Conservation (phyloP, 2,329 filamentous ascomycete species). For the Fusarium caatingaense region DNA sequence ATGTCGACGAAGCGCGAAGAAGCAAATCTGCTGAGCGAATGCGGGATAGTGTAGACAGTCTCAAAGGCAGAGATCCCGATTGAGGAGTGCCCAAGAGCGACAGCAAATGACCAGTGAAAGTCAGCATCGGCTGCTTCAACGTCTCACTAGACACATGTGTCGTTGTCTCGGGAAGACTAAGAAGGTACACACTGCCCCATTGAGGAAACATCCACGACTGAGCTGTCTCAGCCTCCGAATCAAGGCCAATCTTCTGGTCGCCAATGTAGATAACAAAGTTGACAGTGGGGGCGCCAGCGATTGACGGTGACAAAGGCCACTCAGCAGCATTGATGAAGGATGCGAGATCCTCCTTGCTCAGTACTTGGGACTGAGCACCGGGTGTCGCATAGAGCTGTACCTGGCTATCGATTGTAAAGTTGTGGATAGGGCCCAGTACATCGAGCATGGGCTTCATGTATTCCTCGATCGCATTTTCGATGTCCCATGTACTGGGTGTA, state of each 20-base stretch:
- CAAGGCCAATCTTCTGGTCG: slow-evolving; percentile 73
- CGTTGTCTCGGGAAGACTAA: slow-evolving; percentile 60
- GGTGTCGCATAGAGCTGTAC: slow-evolving; percentile 91
- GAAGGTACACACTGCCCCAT: slow-evolving; percentile 81
- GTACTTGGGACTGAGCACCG: slow-evolving; percentile 69
- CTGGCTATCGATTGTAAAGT: slow-evolving; percentile 96
- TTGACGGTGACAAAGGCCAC: slow-evolving; percentile 95
- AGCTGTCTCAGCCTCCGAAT: slow-evolving; percentile 60
- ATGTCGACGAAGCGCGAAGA: slow-evolving; percentile 88
- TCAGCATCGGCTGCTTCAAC: slow-evolving; percentile 84
- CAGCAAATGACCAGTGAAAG: slow-evolving; percentile 90
- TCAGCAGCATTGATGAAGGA: slow-evolving; percentile 98
- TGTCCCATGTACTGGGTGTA: slow-evolving; percentile 88
- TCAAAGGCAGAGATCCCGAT: slow-evolving; percentile 84
- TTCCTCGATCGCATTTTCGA: slow-evolving; percentile 81
- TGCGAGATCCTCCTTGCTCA: slow-evolving; percentile 87
- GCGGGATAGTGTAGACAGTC: slow-evolving; percentile 85
- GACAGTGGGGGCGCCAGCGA: slow-evolving; percentile 90
- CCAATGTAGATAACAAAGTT: slow-evolving; percentile 96
- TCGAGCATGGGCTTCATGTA: slow-evolving; percentile 86
- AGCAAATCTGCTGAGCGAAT: slow-evolving; percentile 87
- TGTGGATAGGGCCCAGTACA: slow-evolving; percentile 84
- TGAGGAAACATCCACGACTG: slow-evolving; percentile 92
- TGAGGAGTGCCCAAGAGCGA: slow-evolving; percentile 87
- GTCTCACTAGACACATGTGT: slow-evolving; percentile 70